Evolutionary conservation across 1,284 basidiomycete species (phyloP).

Genomic region (Malassezia restricta): DNA sequence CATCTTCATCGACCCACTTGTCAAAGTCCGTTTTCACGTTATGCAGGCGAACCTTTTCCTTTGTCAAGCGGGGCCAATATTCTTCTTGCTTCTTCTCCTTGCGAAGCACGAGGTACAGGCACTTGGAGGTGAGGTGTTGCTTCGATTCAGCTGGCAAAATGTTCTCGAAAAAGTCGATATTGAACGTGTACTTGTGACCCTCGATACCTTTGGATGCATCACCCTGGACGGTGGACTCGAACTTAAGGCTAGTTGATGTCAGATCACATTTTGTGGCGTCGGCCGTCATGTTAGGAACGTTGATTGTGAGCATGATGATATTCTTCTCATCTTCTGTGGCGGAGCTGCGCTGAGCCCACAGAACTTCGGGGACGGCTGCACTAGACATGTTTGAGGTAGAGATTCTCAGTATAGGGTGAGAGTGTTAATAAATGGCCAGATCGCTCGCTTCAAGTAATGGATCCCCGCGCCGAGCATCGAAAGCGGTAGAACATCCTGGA

Average conservation of each 20-base stretch:
- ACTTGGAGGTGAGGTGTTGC: slow-evolving; percentile 39
- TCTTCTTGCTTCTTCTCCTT: slow-evolving; percentile 40
- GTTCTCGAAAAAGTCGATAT: slow-evolving; percentile 43
- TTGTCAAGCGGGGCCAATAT: slow-evolving; percentile 46
- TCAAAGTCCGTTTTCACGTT: slow-evolving; percentile 48
- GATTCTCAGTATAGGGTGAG: neutral
- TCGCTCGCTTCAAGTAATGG: slow-evolving; percentile 3
- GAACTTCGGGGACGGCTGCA: slow-evolving; percentile 38
- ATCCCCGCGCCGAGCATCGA: slow-evolving; percentile 12
- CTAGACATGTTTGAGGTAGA: slow-evolving; percentile 15
- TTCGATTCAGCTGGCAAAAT: slow-evolving; percentile 39
- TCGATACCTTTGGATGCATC: slow-evolving; percentile 34
- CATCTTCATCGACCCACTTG: slow-evolving; percentile 48
- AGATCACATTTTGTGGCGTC: slow-evolving; percentile 41
- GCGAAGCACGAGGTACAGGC: slow-evolving; percentile 37
- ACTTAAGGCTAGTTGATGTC: slow-evolving; percentile 27
- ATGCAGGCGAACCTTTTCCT: slow-evolving; percentile 46
- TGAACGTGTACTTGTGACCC: slow-evolving; percentile 35
- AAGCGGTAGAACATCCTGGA: slow-evolving; percentile 18
- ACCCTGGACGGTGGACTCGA: slow-evolving; percentile 27
- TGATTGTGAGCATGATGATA: slow-evolving; percentile 44
- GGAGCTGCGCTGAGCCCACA: slow-evolving; percentile 44
- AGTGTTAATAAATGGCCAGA: too few species aligned
- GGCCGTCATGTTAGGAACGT: slow-evolving; percentile 41
- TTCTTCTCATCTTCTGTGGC: slow-evolving; percentile 40